phyloP scores from a whole-genome alignment of 2,329 filamentous ascomycete genomes.

The Colletotrichum sp. region DNA sequence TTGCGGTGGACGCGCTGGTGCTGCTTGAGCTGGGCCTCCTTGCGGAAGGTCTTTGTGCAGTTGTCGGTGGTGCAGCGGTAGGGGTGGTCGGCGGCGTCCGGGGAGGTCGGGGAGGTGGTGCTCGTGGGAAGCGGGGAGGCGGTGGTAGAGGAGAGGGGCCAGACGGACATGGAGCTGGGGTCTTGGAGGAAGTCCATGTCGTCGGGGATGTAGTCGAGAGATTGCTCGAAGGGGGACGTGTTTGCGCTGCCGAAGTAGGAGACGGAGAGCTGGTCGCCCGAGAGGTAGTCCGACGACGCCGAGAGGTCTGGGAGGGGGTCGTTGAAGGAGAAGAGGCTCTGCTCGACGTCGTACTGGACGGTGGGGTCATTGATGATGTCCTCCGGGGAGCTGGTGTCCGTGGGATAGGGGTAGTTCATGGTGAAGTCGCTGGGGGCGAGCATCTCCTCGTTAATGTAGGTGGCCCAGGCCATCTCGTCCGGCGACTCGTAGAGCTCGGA shows the following conservation, averaged over 20 bases:
- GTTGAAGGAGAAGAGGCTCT: slow-evolving; percentile 16
- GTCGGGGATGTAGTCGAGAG: slow-evolving; percentile 14
- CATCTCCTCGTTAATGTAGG: slow-evolving; percentile 15
- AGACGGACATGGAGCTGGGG: not conserved
- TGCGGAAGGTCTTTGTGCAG: slow-evolving; percentile 22
- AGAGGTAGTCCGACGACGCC: slow-evolving; percentile 10
- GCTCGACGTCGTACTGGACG: slow-evolving; percentile 6
- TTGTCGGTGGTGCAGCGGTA: slow-evolving; percentile 16
- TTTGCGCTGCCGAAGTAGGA: slow-evolving; percentile 15
- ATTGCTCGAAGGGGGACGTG: slow-evolving; percentile 11
- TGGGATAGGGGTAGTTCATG: not conserved
- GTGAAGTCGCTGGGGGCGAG: slow-evolving; percentile 4
- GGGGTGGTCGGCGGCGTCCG: slow-evolving; percentile 8
- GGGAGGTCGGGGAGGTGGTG: not conserved
- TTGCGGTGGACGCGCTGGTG: slow-evolving; percentile 24
- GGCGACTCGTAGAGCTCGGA: slow-evolving; percentile 11
- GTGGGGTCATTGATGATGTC: slow-evolving; percentile 10
- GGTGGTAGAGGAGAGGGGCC: not conserved
- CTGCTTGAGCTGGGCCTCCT: slow-evolving; percentile 24
- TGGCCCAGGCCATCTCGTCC: slow-evolving; percentile 9
- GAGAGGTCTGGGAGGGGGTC: slow-evolving; percentile 13
- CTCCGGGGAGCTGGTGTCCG: not conserved
- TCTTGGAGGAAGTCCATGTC: not conserved
- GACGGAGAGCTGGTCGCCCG: slow-evolving; percentile 9
- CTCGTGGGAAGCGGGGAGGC: slow-evolving; percentile 1